Evolutionary conservation across 306 rosid species (phyloP), one percentile per base, ranked within the genome.

Genomic region (Hippophae rhamnoides): DNA sequence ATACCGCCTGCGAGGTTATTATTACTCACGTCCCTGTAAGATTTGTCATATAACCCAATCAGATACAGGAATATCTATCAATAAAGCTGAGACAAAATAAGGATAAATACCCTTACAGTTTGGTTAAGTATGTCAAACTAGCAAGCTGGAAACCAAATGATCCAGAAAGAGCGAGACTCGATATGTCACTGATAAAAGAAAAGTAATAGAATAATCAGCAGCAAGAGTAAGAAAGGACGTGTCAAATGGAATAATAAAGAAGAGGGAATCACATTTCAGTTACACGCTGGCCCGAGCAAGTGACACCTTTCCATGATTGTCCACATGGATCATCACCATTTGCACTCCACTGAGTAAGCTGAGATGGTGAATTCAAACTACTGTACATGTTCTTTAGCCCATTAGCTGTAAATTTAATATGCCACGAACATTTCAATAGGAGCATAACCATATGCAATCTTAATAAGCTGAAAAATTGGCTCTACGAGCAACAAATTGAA

Each of bases 291-390:
- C 74, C 77, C 1, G 89, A 72, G 80, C 99, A 92, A 52, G 71
- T 76, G 70, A 92, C 76, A 67, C 99, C 99, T 75, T 72, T 81
- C 99, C 99, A 92, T 45, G 84, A 71, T 73, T 85, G 93, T 26
- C 85, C 96, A 47, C 99, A 92, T 41, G 99, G 99, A 74, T 92
- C 93, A 6, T 61, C 81, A 42, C 95, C 83, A 73, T 53, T 78
- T 69, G 61, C 52, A 42, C 50, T 79, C 99, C 99, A 92, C 14
- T 74, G 69, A 56, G 87, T 82, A 46, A 92, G 74, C 82, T 80
- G 94, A 47, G 83, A 0, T 12, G 90, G 79, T 38, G 90, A 78
- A 61, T 78, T 86, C 79, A 88, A 69, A 60, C 84, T 77, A 47
- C 47, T 63, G 67, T 63, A 92, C 84, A 92, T 9, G 54, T 0